Conservation (phyloP, 2,329 filamentous ascomycete species). For the Bisporella sp. region DNA sequence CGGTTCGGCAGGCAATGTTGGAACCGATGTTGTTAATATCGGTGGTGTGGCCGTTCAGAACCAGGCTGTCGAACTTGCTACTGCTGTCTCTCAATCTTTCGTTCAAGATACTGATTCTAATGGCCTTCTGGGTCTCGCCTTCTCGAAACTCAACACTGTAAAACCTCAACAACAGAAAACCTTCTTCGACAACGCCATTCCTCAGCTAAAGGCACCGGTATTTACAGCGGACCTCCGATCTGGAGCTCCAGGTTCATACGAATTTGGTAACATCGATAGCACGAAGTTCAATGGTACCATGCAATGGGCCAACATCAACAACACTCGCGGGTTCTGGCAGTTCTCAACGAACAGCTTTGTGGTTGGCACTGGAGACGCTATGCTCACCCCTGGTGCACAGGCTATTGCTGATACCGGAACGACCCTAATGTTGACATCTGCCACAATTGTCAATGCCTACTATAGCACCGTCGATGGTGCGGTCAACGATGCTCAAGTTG, state of each 20-base stretch:
- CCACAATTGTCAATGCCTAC: slow-evolving; percentile 32
- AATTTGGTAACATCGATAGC: slow-evolving; percentile 49
- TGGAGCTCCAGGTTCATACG: slow-evolving; percentile 40
- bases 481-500: slow-evolving; percentile 26
- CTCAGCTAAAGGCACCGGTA: slow-evolving; percentile 41
- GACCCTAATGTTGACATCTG: slow-evolving; percentile 32
- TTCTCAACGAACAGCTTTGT: slow-evolving; percentile 44
- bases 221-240: slow-evolving; percentile 50
- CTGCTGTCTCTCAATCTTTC: slow-evolving; percentile 27
- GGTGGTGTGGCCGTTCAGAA: slow-evolving; percentile 26
- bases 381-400: slow-evolving; percentile 45
- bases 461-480: slow-evolving; percentile 32
- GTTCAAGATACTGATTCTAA: slow-evolving; percentile 35
- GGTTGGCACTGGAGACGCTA: slow-evolving; percentile 41
- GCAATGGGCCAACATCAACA: slow-evolving; percentile 42
- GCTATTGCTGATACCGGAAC: slow-evolving; percentile 39
- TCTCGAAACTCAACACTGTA: slow-evolving; percentile 29
- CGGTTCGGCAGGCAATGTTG: slow-evolving; percentile 30
- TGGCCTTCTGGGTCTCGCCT: slow-evolving; percentile 57
- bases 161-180: slow-evolving; percentile 28
- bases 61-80: slow-evolving; percentile 29
- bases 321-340: slow-evolving; percentile 47
- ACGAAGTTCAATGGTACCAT: slow-evolving; percentile 47
- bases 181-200: slow-evolving; percentile 28
- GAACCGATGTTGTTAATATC: slow-evolving; percentile 29